phyloP scores from a whole-genome alignment of 2,329 filamentous ascomycete species.

The Botrytis elliptica region DNA sequence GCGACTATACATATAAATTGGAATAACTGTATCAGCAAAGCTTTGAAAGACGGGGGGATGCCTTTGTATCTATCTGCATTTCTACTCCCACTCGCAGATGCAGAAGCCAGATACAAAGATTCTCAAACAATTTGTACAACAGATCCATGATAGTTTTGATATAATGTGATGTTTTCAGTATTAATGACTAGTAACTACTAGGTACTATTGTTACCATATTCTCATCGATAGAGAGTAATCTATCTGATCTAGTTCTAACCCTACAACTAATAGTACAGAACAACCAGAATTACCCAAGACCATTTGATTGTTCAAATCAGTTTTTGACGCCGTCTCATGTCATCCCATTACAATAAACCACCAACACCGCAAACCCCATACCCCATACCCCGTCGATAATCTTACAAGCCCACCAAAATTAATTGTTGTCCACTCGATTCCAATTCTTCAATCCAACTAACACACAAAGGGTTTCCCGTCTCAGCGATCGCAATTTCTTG shows the following conservation, averaged over 20 bases:
- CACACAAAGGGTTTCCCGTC: slow-evolving; percentile 44
- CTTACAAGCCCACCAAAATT: slow-evolving; percentile 51
- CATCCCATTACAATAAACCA: background rate
- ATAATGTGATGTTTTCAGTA: background rate
- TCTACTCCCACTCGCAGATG: background rate
- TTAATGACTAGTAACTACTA: background rate
- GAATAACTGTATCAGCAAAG: background rate
- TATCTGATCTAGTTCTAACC: background rate
- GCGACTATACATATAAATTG: rapidly evolving
- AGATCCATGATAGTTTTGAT: background rate
- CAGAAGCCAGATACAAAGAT: background rate
- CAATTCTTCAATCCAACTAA: slow-evolving; percentile 52
- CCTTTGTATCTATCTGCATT: background rate
- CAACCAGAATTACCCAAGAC: background rate
- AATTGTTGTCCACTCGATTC: slow-evolving; percentile 46
- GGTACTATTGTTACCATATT: background rate
- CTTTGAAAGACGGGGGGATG: background rate
- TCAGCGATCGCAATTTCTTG: slow-evolving; percentile 38
- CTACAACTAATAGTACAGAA: background rate
- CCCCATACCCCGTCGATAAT: background rate
- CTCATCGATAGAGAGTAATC: background rate
- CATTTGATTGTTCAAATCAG: background rate
- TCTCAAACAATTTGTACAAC: background rate
- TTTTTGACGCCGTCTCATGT: background rate
- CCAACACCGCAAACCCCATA: background rate